Evolutionary conservation across 2,329 filamentous ascomycete species (phyloP), one percentile per base, ranked within the genome.

Genomic region (Colletotrichum spaethianum): DNA sequence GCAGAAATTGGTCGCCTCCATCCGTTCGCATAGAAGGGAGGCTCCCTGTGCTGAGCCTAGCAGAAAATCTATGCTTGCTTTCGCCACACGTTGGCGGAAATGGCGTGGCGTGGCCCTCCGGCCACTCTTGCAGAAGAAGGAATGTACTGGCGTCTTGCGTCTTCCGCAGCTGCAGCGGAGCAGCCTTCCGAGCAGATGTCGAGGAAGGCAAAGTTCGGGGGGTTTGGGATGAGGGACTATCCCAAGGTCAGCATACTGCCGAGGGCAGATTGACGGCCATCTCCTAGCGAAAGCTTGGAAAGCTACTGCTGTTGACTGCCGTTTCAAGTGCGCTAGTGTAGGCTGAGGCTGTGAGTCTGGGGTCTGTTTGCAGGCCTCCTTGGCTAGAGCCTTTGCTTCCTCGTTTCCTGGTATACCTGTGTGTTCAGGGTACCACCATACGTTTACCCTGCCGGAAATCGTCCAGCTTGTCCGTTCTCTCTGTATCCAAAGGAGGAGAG

Each of bases 161-260:
- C 36, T 44, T n/a, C 46, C 23, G 14, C n/a, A 63, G 20, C 46
- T 63, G 48, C 33, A 63, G 23, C 44, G 31, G 6, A 63, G 61
- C 12, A 62, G 59, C 42, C 59, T 62, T n/a, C 59, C 40, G 14
- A 62, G 59, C 20, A 48, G 28, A 48, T 62, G 23, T 28, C 9
- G 26, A 50, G 59, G 59, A 33, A 62, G 40, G 42, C 7, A 6
- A 36, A 62, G 59, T 50, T 62, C 11, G 28, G 59, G 59, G 20
- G 59, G 59, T 42, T 48, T 62, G 28, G 59, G 59, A 62, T 62
- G 18, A 6, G 59, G 59, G 18, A 26, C 28, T 62, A 62, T 62
- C 59, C 26, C 23, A 23, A 62, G 59, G 42, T 62, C 3, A 9
- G 40, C 18, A 62, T 62, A 50, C 9, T 62, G 23, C 20, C 2